Base-by-base conservation (phyloP, 225 moss, liverwort and hornwort genomes). In the Neckera pumila region DNA sequence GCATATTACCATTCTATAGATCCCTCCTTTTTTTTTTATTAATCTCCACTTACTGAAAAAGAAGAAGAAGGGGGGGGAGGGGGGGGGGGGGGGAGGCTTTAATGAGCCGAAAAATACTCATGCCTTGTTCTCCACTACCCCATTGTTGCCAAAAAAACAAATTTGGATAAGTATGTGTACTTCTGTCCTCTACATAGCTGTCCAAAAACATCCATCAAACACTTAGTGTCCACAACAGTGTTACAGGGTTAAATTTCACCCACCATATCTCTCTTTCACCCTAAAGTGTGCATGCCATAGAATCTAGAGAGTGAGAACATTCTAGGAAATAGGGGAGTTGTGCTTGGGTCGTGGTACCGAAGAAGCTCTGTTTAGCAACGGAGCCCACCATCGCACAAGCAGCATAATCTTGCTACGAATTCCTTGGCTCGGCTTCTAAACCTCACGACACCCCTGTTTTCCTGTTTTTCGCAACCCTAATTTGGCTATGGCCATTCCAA, bases 1-100 rank as follows among this genome's bases (percentile, higher is more conserved):
- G 45, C 45, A 7, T n/a, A n/a, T 4, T n/a, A 7, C 4, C 0
- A 7, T 67, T 67, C n/a, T 67, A 12, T 7, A n/a, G 22, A n/a
- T 67, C 38, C 3, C 2, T 22, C 22, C 2, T 6, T 0, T 2
- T 8, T 4, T 40, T 23, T 67, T 67, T 67, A 4, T 25, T 14
- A 70, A 23, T 70, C 40, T 40, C 14, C 40, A 40, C 25, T 23
- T 23, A 1, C 1, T 45, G 45, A 45, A 7, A 69, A 0, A 40
- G 4, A 40, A 14, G 18, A 23, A 64, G 23, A 0, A 7, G 23
- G 1, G 13, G 3, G 45, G 45, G 45, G 45, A 8, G 45, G 45
- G 9, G 45, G 45, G 45, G 45, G 45, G 45, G 45, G 45, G 45
- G 9, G 45, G 45, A 10, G 45, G 13, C 14, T 40, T 40, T 4